phyloP scores from a whole-genome alignment of 2,329 filamentous ascomycete genomes.

The Verticillium longisporum region DNA sequence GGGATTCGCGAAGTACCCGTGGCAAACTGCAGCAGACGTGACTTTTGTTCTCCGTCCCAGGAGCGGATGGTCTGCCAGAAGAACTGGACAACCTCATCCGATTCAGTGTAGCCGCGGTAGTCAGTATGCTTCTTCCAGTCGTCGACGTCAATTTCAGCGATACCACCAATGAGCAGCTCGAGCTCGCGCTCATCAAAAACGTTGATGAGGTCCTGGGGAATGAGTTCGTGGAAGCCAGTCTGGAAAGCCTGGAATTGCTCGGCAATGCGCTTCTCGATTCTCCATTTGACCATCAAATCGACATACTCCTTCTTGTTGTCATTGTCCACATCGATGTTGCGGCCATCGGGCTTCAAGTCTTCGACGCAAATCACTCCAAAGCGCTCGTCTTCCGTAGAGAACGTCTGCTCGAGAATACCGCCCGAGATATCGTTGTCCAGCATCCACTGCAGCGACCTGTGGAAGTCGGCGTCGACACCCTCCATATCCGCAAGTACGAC shows the following conservation, averaged over 20 bases:
- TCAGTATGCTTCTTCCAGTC: constrained; percentile 99
- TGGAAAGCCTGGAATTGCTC: constrained; percentile 99
- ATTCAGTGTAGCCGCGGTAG: constrained; percentile 96
- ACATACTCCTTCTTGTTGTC: constrained; percentile 99
- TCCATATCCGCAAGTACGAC: constrained; percentile 95
- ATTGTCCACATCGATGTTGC: constrained; percentile 92
- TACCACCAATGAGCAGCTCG: constrained; percentile 93
- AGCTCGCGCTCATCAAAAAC: constrained; percentile 98
- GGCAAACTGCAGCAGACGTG: constrained; percentile 88
- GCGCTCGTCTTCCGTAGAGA: constrained; percentile 93
- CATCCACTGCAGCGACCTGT: constrained; percentile 94
- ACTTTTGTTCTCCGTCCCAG: constrained; percentile 99
- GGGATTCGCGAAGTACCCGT: constrained; percentile 97
- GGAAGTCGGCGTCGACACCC: constrained; percentile 96
- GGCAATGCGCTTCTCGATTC: constrained; percentile 95
- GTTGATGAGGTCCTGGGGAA: constrained; percentile 92
- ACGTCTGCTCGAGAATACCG: constrained; percentile 89
- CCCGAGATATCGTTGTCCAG: constrained; percentile 93
- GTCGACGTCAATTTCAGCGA: constrained; percentile 98
- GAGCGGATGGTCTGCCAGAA: constrained; percentile 97
- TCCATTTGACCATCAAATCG: constrained; percentile 97
- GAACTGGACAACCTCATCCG: constrained; percentile 93
- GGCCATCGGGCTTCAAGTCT: constrained; percentile 83
- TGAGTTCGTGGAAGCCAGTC: constrained; percentile 94
- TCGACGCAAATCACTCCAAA: constrained; percentile 93